A percentile compares a stretch with the other conserved stretches of the same genome.
Evolutionary conservation across 1,139 yeast species (phyloP).

Genomic region (Geotrichum klebahnii): DNA sequence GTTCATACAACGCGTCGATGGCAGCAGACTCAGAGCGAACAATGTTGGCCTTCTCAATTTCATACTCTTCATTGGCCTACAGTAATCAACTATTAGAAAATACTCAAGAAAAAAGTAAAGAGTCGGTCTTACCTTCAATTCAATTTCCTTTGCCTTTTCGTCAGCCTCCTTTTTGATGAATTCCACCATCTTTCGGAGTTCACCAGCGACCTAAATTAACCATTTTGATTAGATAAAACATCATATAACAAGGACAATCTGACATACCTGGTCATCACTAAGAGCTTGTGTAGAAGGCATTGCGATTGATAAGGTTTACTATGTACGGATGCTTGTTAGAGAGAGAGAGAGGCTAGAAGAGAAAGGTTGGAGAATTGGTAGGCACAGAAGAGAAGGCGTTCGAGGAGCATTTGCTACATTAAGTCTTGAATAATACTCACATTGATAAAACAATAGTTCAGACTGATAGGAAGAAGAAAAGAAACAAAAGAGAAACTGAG

Average conservation of each 20-base stretch:
- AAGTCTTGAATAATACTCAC: no score
- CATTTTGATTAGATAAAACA: neutral
- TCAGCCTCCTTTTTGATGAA: slow-evolving; percentile 98
- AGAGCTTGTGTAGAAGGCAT: slow-evolving; percentile 40
- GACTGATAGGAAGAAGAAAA: neutral
- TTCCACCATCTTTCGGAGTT: slow-evolving; percentile 95
- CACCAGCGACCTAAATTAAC: slow-evolving; percentile 51
- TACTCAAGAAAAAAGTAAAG: neutral
- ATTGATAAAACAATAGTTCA: no score
- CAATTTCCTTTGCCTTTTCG: slow-evolving; percentile 95
- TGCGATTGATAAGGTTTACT: slow-evolving; percentile 5
- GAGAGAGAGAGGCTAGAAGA: no score
- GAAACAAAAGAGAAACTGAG: neutral
- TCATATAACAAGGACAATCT: neutral
- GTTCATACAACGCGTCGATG: slow-evolving; percentile 76
- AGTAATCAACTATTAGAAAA: neutral
- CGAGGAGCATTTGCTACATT: no score
- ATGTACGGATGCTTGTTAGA: neutral
- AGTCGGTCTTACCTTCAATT: slow-evolving; percentile 51
- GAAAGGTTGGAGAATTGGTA: no score
- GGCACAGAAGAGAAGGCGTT: no score
- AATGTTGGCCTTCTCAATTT: slow-evolving; percentile 91
- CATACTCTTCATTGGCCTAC: slow-evolving; percentile 92
- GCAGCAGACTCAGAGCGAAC: slow-evolving; percentile 93
- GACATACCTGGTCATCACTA: slow-evolving; percentile 44